Percentiles rank a stretch among this genome's conserved stretches.
Conservation (phyloP, 306 rosid genomes). For the Pyrus bretschneideri region DNA sequence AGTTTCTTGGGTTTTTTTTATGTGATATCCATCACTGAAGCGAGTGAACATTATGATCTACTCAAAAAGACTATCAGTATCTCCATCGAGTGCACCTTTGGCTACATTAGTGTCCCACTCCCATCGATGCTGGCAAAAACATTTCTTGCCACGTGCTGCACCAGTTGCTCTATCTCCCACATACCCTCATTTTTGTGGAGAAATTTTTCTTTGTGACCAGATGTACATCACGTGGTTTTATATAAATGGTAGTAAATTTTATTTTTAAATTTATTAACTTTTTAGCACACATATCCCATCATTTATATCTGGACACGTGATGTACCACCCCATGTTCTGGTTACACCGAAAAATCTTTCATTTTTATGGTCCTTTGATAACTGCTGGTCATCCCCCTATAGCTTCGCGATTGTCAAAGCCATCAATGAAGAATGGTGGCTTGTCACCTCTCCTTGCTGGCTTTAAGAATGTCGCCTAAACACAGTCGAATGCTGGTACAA, state of each 20-base stretch:
- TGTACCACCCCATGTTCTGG: too few relatives aligned
- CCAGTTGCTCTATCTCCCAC: slow-evolving; percentile 31
- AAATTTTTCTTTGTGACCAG: too few relatives aligned
- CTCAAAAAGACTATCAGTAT: slow-evolving; percentile 13
- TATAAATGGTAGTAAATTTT: too few relatives aligned
- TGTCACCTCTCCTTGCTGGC: slow-evolving; percentile 45
- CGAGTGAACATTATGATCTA: slow-evolving; percentile 15
- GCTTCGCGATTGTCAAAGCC: slow-evolving; percentile 55
- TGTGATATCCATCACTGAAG: slow-evolving; percentile 30
- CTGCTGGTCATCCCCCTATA: slow-evolving; percentile 35
- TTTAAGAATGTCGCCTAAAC: slow-evolving; percentile 44
- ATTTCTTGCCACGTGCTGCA: slow-evolving; percentile 27
- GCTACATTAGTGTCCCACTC: slow-evolving; percentile 16
- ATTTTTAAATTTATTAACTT: too few relatives aligned
- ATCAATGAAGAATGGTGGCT: slow-evolving; percentile 45
- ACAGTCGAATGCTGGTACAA: slow-evolving; percentile 39
- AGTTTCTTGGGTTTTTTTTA: slow-evolving; percentile 37
- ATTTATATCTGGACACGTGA: too few relatives aligned
- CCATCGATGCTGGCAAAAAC: slow-evolving; percentile 22
- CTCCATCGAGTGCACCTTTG: slow-evolving; percentile 25
- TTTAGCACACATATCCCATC: too few relatives aligned
- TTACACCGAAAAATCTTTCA: slow-evolving; percentile 21
- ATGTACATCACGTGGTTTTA: too few relatives aligned
- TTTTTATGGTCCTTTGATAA: slow-evolving; percentile 30
- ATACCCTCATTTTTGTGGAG: slow-evolving; percentile 39